Evolutionary conservation across 306 rosid species (phyloP).

Genomic region (Datisca glomerata): DNA sequence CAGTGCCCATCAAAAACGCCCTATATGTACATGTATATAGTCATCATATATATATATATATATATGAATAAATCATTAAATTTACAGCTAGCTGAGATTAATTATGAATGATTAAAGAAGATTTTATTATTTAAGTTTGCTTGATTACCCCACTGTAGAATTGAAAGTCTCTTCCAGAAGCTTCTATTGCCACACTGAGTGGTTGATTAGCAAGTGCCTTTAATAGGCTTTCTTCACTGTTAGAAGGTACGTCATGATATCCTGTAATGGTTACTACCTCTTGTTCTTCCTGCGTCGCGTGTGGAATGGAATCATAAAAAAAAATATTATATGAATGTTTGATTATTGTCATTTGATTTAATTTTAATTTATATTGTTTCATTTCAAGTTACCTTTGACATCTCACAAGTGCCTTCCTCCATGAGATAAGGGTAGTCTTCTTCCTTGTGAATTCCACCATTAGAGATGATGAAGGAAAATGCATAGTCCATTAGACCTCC

Average conservation of each 20-base stretch:
- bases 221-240: conserved; percentile 46
- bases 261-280: conserved; percentile 43
- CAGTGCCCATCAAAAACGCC: conserved; percentile 60
- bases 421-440: conserved; percentile 58
- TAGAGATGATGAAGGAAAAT: conserved; percentile 32
- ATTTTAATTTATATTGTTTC: no score
- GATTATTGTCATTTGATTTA: no score
- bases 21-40: conserved; percentile 14
- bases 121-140: neutral
- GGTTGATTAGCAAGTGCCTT: conserved; percentile 74
- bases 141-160: conserved; percentile 51
- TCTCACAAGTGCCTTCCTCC: conserved; percentile 56
- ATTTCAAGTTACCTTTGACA: conserved; percentile 29
- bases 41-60: neutral
- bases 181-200: conserved; percentile 61
- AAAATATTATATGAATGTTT: no score
- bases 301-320: no score
- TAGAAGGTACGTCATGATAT: conserved; percentile 52
- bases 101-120: neutral
- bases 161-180: conserved; percentile 61
- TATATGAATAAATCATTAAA: neutral
- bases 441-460: conserved; percentile 53
- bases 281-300: conserved; percentile 38
- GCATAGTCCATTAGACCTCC: conserved; percentile 78
- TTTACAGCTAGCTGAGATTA: neutral